Conservation (phyloP, 2,329 filamentous ascomycete genomes). For the Hypoxylon sp. region DNA sequence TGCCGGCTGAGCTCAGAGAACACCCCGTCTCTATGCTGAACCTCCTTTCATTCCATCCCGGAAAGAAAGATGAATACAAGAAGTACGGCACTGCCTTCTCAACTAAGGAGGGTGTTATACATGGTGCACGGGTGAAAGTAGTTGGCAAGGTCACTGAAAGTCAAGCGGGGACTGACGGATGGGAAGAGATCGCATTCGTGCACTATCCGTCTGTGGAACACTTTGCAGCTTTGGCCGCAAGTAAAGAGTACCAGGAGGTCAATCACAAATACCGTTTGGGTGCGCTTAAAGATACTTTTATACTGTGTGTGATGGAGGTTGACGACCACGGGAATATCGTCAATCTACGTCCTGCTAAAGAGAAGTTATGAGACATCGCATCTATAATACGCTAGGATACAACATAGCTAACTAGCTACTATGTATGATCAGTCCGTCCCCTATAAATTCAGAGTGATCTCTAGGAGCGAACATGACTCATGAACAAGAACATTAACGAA, state of each 20-base stretch:
- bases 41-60: constrained; percentile 63
- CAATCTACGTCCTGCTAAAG: constrained; percentile 3
- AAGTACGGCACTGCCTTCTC: constrained; percentile 65
- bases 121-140: constrained; percentile 68
- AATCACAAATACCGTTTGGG: constrained; percentile 37
- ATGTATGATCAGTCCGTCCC: too few species aligned
- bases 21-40: constrained; percentile 70
- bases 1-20: constrained; percentile 35
- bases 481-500: too few species aligned
- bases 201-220: constrained; percentile 70
- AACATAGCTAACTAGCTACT: too few species aligned
- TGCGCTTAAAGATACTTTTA: constrained; percentile 42
- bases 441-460: too few species aligned
- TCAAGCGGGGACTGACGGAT: constrained; percentile 47
- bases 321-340: constrained; percentile 35
- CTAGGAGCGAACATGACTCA: too few species aligned
- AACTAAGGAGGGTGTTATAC: constrained; percentile 56
- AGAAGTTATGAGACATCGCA: constrained; percentile 23
- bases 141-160: constrained; percentile 60
- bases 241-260: constrained; percentile 39
- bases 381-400: too few species aligned
- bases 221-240: constrained; percentile 61
- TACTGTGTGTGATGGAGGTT: constrained; percentile 40
- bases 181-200: constrained; percentile 71
- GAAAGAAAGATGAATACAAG: constrained; percentile 61